Evolutionary conservation across 2,329 filamentous ascomycete genomes (phyloP), one percentile per base, ranked within the genome.

Genomic region (Cytospora mali): DNA sequence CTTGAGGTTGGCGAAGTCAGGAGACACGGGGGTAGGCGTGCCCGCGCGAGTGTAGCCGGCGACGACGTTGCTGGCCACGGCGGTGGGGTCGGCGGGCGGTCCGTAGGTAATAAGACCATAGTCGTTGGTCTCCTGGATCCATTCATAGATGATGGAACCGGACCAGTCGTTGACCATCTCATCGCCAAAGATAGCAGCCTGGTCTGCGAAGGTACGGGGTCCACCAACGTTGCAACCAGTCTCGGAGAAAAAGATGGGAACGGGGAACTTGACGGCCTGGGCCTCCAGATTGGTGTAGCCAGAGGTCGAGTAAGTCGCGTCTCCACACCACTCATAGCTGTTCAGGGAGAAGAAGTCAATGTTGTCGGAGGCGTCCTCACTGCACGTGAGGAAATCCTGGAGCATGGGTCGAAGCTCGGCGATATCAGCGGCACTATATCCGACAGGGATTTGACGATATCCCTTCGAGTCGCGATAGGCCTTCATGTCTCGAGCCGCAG

Each of bases 171-270:
- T 79, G 6, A 83, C 77, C 92, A 96, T 96, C 3, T 91, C 76
- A 0, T 81, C 69, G 50, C 90, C 89, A 69, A 95, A 89, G 68
- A 96, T 91, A 55, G 91, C 87, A 48, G 84, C 81, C 75, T 95
- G 91, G 72, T 96, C 89, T 27, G 81, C 80, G 72, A 90, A 92
- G 1, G 81, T 77, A 50, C 89, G 83, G 0, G 88, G 87, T 1
- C 77, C 76, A 1, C 81, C 80, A 6, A 79, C 81, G 72, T 91
- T 93, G 82, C 92, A 96, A 63, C 92, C 92, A 3, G 91, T 95
- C 76, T 96, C 92, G 35, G 91, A 93, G 77, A 96, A 92, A 81
- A 93, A 93, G 70, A 95, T 92, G 23, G 91, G 92, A n/a, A 96
- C 86, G 53, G 87, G 88, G 75, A 92, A 93, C 69, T 85, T 76